phyloP scores from a whole-genome alignment of 2,329 filamentous ascomycete species.

The Rhinocladiella similis region DNA sequence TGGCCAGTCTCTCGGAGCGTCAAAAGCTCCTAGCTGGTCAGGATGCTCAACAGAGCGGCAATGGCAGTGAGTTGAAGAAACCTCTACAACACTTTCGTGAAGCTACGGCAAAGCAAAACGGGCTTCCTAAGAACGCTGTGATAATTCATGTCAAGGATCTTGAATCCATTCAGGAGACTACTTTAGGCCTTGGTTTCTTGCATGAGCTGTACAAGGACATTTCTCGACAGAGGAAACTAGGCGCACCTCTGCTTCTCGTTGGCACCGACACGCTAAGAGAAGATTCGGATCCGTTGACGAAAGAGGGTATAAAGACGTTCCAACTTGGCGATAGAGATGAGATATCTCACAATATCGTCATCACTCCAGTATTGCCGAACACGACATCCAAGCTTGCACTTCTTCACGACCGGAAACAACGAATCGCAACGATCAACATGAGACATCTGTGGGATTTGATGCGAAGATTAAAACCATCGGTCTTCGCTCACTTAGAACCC shows the following conservation, averaged over 20 bases:
- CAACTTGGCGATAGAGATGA: slow-evolving; percentile 48
- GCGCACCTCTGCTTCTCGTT: slow-evolving; percentile 72
- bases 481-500: slow-evolving; percentile 21
- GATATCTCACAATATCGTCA: slow-evolving; percentile 54
- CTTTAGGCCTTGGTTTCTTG: slow-evolving; percentile 69
- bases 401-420: slow-evolving; percentile 45
- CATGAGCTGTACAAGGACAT: slow-evolving; percentile 69
- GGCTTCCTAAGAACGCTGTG: slow-evolving; percentile 36
- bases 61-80: not conserved
- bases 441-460: slow-evolving; percentile 67
- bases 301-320: slow-evolving; percentile 47
- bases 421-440: slow-evolving; percentile 60
- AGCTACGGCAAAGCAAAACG: slow-evolving; percentile 46
- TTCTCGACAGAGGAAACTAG: slow-evolving; percentile 69
- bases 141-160: slow-evolving; percentile 82
- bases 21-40: not conserved
- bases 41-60: no score
- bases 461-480: slow-evolving; percentile 33
- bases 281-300: slow-evolving; percentile 46
- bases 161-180: slow-evolving; percentile 66
- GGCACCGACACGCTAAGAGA: slow-evolving; percentile 69
- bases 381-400: slow-evolving; percentile 18
- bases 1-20: slow-evolving; percentile 11
- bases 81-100: slow-evolving; percentile 42
- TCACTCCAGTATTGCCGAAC: slow-evolving; percentile 53